Evolutionary conservation across 192 early-diverging fungal genomes (phyloP), one percentile per base, ranked within the genome.

Genomic region (Entophlyctis luteolus): DNA sequence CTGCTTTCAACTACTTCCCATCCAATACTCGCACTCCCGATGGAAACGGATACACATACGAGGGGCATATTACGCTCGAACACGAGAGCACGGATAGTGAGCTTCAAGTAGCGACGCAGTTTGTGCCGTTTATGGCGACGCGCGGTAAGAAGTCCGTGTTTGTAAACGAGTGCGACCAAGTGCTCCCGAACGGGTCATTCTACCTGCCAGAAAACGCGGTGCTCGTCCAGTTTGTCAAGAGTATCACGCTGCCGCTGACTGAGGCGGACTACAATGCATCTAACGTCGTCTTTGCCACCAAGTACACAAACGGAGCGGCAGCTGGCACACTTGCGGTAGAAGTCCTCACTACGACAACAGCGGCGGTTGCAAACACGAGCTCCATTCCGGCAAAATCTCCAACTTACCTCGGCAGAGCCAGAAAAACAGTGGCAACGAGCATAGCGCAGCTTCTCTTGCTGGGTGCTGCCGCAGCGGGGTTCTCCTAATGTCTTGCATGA

Each of bases 21-120:
- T n/a, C 47, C 31, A 27, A 47, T 4, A 22, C 18, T 5, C 27
- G 18, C 5, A 32, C 18, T 8, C 29, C 46, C 2, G 22, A 10
- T 5, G 60, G 60, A 10, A n/a, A n/a, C n/a, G 5, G 20, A 10
- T 18, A 33, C 32, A 37, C 50, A 12, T 70, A 72, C 62, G 22
- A 55, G 25, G 70, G 70, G 12, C 66, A 66, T 55, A 72, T 72
- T 34, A 57, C 62, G 22, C 50, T 72, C 16, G 49, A 72, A 16
- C 70, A 72, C 32, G 70, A 72, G 28, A 53, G 65, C 54, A 57
- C 49, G n/a, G 55, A 35, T 8, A 25, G 5, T 8, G 63, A 63
- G 4, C 25, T 62, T 29, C 25, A 20, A 2, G 52, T 72, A 12
- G 60, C 68, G 3, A 20, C 22, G 20, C 6, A 8, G 32, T 33